phyloP scores from a whole-genome alignment of 108 stramenopile genomes.

The Pinguiococcus pyrenoidosus region DNA sequence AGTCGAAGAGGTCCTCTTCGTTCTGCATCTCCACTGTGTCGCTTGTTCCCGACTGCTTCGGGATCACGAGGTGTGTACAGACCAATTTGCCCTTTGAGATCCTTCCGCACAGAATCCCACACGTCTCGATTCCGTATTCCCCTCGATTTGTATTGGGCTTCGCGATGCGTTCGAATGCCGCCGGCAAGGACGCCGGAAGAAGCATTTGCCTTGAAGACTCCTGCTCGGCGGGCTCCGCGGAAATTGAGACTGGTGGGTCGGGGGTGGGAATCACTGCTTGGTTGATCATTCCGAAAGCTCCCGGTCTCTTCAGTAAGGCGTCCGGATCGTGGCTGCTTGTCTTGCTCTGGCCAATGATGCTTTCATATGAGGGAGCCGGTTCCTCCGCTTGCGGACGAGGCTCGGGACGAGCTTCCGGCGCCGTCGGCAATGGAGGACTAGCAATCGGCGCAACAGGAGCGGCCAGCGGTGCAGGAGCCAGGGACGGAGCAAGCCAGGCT shows the following conservation, averaged over 20 bases:
- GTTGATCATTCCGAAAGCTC: no score
- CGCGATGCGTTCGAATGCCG: conserved; percentile 14
- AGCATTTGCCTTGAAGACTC: conserved; percentile 2
- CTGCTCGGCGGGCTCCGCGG: background rate
- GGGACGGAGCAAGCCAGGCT: background rate
- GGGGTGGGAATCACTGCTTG: no score
- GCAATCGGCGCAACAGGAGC: no score
- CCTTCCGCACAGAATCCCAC: conserved; percentile 23
- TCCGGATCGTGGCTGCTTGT: no score
- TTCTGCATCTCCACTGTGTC: conserved; percentile 7
- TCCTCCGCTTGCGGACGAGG: no score
- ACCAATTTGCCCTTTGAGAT: background rate
- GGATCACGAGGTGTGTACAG: conserved; percentile 18
- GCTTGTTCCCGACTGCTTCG: conserved; percentile 13
- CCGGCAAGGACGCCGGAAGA: conserved; percentile 17
- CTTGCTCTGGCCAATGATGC: no score
- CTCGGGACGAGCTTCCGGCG: no score
- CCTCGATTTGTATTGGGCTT: conserved; percentile 6
- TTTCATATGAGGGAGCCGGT: no score
- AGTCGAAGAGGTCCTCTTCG: conserved; percentile 18
- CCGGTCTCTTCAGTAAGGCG: no score
- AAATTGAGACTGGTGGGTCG: no score
- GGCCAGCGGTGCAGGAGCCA: background rate
- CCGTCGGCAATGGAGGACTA: no score
- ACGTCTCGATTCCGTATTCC: conserved; percentile 28